A percentile compares a stretch with the other conserved stretches of the same genome.
Evolutionary conservation across 2,329 filamentous ascomycete genomes (phyloP).

Genomic region (Truncatella angustata): DNA sequence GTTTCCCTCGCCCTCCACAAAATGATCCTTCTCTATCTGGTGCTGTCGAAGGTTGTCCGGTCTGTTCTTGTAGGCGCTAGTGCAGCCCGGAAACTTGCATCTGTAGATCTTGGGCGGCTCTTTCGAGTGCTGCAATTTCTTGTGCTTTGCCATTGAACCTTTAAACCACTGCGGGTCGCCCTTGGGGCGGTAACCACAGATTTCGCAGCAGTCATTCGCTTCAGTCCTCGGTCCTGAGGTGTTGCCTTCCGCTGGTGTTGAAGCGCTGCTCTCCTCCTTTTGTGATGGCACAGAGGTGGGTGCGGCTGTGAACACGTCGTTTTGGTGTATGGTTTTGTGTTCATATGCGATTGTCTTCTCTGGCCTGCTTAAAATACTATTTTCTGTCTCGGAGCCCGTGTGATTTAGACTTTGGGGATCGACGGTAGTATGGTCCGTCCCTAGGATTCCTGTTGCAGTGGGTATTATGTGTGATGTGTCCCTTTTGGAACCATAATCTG

Average conservation of each 20-base stretch:
- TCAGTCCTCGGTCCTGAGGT: slow-evolving; percentile 34
- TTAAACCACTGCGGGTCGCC: slow-evolving; percentile 58
- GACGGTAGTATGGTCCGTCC: slow-evolving; percentile 8
- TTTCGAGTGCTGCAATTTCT: slow-evolving; percentile 50
- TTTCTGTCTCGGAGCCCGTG: slow-evolving; percentile 13
- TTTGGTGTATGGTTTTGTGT: neutral
- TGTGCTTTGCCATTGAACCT: slow-evolving; percentile 59
- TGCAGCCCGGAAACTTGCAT: slow-evolving; percentile 53
- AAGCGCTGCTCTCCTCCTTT: neutral
- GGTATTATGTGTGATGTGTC: neutral
- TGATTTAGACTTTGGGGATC: slow-evolving; percentile 15
- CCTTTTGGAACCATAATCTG: too few relatives aligned
- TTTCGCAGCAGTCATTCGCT: slow-evolving; percentile 44
- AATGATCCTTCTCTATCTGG: slow-evolving; percentile 55
- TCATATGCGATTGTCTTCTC: slow-evolving; percentile 11
- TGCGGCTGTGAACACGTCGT: neutral
- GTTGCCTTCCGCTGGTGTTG: slow-evolving; percentile 9
- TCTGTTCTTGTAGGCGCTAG: slow-evolving; percentile 54
- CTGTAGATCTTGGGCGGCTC: slow-evolving; percentile 49
- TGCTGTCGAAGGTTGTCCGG: slow-evolving; percentile 56
- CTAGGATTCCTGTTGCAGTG: neutral
- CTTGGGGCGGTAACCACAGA: slow-evolving; percentile 55
- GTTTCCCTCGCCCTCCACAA: slow-evolving; percentile 38
- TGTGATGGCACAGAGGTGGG: neutral
- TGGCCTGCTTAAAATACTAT: slow-evolving; percentile 11